A percentile compares a stretch with the other conserved stretches of the same genome.
Conservation (phyloP, 768 basidiomycete genomes). For the Mycena rosella region DNA sequence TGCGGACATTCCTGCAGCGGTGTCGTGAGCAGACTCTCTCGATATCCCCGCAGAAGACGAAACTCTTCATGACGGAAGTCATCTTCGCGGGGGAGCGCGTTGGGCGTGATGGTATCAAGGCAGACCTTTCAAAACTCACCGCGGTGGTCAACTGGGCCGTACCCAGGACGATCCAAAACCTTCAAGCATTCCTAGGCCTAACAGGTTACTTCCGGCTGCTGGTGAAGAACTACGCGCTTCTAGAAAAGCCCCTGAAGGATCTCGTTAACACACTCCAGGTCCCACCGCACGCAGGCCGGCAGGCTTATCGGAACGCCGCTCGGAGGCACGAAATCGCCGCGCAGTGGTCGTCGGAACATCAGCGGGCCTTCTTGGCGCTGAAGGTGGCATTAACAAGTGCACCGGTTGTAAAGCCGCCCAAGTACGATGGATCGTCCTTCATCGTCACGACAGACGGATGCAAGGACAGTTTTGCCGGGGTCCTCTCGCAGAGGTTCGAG, state of each 20-base stretch:
- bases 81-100: conserved; percentile 51
- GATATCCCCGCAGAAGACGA: conserved; percentile 50
- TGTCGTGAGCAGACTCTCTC: conserved; percentile 47
- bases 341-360: conserved; percentile 37
- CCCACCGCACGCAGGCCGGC: conserved; percentile 4
- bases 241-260: conserved; percentile 49
- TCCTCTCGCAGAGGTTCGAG: conserved; percentile 40
- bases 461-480: conserved; percentile 44
- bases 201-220: conserved; percentile 50
- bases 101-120: conserved; percentile 47
- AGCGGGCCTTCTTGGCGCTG: conserved; percentile 41
- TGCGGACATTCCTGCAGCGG: conserved; percentile 43
- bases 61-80: conserved; percentile 52
- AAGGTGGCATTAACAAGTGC: conserved; percentile 40
- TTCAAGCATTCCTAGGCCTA: conserved; percentile 50
- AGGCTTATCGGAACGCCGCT: conserved; percentile 18
- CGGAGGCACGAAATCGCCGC: conserved; percentile 11
- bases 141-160: conserved; percentile 51
- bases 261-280: conserved; percentile 33
- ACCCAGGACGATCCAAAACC: conserved; percentile 44
- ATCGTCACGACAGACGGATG: conserved; percentile 48
- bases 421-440: conserved; percentile 45
- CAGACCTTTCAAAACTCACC: conserved; percentile 51
- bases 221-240: conserved; percentile 48
- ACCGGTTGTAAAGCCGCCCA: conserved; percentile 38